phyloP scores from a whole-genome alignment of 1,139 yeast species.

The Hemisphaericaspora subhashii region DNA sequence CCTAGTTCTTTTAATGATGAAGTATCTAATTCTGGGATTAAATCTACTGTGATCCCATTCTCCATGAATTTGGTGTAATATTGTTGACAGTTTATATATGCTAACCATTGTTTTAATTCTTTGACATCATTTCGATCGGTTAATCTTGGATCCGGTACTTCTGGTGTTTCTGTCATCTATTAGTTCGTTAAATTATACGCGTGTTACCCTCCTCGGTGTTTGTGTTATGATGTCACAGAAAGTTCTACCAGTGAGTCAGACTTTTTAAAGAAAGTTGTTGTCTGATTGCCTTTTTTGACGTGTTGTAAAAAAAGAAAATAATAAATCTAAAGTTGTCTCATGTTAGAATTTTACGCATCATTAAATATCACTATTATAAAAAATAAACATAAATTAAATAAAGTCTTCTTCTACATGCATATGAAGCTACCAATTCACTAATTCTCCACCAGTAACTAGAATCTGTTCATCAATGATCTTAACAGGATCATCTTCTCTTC shows the following conservation, averaged over 20 bases:
- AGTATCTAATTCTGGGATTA: slow-evolving; percentile 65
- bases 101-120: slow-evolving; percentile 40
- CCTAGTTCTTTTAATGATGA: slow-evolving; percentile 75
- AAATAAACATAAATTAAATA: not conserved
- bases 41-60: slow-evolving; percentile 58
- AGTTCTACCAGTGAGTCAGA: too few species aligned
- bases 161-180: not conserved
- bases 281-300: too few species aligned
- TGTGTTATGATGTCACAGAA: not conserved
- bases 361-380: not conserved
- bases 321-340: not conserved
- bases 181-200: too few species aligned
- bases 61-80: slow-evolving; percentile 36
- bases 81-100: slow-evolving; percentile 37
- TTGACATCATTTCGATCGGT: slow-evolving; percentile 8
- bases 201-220: too few species aligned
- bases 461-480: slow-evolving; percentile 55
- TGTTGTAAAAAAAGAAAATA: too few species aligned
- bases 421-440: slow-evolving; percentile 22
- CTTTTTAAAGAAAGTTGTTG: too few species aligned
- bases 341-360: not conserved
- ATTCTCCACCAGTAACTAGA: slow-evolving; percentile 52
- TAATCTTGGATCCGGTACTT: not conserved
- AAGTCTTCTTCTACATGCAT: too few species aligned
- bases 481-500: slow-evolving; percentile 56